These are phyloP conservation scores for Nicotiana obtusifolia DNA, from an alignment of 257 asterid genomes.

Conservation along the genomic window DNA sequence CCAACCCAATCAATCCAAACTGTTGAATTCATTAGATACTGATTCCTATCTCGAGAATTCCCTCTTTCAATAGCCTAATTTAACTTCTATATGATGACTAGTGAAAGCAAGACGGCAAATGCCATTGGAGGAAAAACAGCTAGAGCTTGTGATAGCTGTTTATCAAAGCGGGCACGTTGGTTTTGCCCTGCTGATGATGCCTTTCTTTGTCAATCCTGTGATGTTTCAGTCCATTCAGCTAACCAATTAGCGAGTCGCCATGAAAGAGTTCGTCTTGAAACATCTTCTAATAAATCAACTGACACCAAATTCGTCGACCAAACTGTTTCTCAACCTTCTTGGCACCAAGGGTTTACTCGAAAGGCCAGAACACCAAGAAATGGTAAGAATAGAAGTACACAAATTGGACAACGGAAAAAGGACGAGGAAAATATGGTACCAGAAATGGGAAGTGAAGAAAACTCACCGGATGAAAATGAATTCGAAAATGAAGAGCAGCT, in stretches of 20 bases:
- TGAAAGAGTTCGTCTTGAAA: constrained; percentile 51
- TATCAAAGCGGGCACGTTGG: constrained; percentile 65
- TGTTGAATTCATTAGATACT: not conserved
- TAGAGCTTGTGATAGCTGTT: constrained; percentile 66
- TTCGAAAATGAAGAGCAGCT: constrained; percentile 50
- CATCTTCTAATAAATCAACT: constrained; percentile 20
- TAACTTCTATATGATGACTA: constrained; percentile 16
- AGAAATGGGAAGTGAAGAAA: constrained; percentile 42
- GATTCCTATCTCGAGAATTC: too few relatives aligned
- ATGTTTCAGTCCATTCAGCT: constrained; percentile 57
- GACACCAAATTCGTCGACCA: constrained; percentile 6
- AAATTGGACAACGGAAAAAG: not conserved
- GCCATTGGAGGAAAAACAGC: constrained; percentile 53
- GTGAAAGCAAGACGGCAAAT: constrained; percentile 38
- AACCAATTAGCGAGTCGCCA: constrained; percentile 63
- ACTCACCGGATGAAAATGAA: constrained; percentile 34
- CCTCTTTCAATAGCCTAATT: not conserved
- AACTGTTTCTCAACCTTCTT: constrained; percentile 26
- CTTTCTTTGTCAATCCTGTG: constrained; percentile 72
- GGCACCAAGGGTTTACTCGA: constrained; percentile 68
- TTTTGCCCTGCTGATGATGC: constrained; percentile 76
- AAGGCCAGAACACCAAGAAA: constrained; percentile 64
- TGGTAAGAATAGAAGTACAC: not conserved
- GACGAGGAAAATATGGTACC: constrained; percentile 36
- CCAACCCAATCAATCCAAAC: not conserved